phyloP scores from a whole-genome alignment of 192 early-diverging fungal genomes.

The Backusella psychrophila region DNA sequence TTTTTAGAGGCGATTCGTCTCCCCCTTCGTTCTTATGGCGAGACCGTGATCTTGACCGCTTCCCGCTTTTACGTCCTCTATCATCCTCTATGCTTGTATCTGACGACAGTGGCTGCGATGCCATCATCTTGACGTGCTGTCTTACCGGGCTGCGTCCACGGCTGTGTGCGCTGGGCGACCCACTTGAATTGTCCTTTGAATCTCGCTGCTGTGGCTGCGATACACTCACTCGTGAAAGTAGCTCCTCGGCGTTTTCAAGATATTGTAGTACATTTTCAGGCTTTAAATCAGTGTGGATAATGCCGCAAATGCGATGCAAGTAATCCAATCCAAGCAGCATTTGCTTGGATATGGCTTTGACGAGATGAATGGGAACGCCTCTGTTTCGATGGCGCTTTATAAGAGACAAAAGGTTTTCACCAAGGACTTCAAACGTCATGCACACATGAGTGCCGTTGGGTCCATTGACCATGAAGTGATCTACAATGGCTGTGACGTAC shows the following conservation, averaged over 20 bases:
- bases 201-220: slow-evolving; percentile 12
- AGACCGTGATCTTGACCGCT: slow-evolving; percentile 4
- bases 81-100: slow-evolving; percentile 13
- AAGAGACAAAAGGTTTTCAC: slow-evolving; percentile 90
- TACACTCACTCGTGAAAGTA: slow-evolving; percentile 45
- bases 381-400: slow-evolving; percentile 79
- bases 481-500: slow-evolving; percentile 85
- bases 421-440: slow-evolving; percentile 98
- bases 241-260: slow-evolving; percentile 82
- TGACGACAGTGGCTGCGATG: slow-evolving; percentile 29
- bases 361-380: slow-evolving; percentile 83
- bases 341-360: slow-evolving; percentile 90
- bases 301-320: slow-evolving; percentile 89
- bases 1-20: slow-evolving; percentile 42
- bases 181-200: background rate
- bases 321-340: slow-evolving; percentile 91
- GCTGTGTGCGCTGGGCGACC: background rate
- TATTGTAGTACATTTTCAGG: slow-evolving; percentile 97
- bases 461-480: slow-evolving; percentile 88
- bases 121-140: slow-evolving; percentile 25
- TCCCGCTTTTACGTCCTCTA: slow-evolving; percentile 10
- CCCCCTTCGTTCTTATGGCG: background rate
- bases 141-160: slow-evolving; percentile 19
- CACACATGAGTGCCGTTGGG: slow-evolving; percentile 90
- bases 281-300: slow-evolving; percentile 98